Base-by-base conservation (phyloP, 345 rosid genomes). In the Gossypium bickii region DNA sequence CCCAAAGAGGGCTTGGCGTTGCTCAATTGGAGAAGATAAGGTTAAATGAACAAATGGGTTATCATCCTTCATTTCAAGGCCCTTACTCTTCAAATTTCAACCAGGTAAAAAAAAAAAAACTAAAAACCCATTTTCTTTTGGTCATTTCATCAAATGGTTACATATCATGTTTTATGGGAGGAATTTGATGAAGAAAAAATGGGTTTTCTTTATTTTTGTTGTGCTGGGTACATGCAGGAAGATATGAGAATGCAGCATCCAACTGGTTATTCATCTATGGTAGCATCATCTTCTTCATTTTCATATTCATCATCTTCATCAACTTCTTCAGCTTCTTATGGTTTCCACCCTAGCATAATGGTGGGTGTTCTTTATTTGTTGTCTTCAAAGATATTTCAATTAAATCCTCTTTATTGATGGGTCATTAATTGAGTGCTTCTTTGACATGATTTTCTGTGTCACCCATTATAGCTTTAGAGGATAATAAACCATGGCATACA, bases 1-100 rank as follows among this genome's bases (percentile, higher is more conserved):
- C 98, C 0, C 99, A 95, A 70, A 89, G 99, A 85, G 99, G 99
- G 16, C 97, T 93, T 13, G 99, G 99, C 3, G 99, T 95, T 12
- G 99, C 99, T 71, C 98, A 95, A 76, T 81, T 95, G 81, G 99
- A 95, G 85, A 87, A 92, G 84, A 90, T 92, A 77, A 90, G 97
- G 81, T 79, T 92, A 84, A 87, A 88, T 72, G 85, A 90, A 17
- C 89, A 92, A 78, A 72, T 83, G 73, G 83, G 80, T 55, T 77
- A 79, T 67, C 87, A 77, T 55, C 88, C 89, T 49, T 81, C 88
- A 12, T 80, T 78, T 61, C 85, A 76, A 58, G 12, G n/a, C 65
- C 71, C 86, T 17, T 82, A 82, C 70, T 89, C 90, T 52, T 70
- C 86, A 64, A 67, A 78, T 84, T 85, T 87, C 83, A 78, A 61